A percentile compares a stretch with the other conserved stretches of the same genome.
These are phyloP conservation scores for Trifolium repens DNA, from an alignment of 306 rosid genomes.

Conservation along the genomic window DNA sequence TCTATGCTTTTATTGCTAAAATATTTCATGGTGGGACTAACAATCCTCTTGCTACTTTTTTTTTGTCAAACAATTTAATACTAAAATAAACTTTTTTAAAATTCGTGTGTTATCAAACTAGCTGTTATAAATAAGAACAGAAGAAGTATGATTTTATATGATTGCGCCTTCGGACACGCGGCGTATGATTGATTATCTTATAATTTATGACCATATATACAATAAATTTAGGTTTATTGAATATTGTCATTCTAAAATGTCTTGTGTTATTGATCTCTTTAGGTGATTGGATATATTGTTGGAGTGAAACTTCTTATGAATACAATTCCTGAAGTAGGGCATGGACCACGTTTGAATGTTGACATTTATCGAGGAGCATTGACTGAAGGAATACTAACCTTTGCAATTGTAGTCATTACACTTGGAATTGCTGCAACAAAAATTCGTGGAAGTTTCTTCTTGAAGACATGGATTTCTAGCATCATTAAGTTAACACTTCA, in stretches of 20 bases:
- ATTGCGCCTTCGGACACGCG: too few species aligned
- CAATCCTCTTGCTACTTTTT: constrained; percentile 71
- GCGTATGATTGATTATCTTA: not conserved
- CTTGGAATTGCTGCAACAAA: constrained; percentile 62
- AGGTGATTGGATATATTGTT: constrained; percentile 78
- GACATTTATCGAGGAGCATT: constrained; percentile 84
- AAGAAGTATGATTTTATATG: too few species aligned
- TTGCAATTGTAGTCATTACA: constrained; percentile 62
- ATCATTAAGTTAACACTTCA: constrained; percentile 78
- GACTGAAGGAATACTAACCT: constrained; percentile 81
- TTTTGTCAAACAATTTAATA: not conserved
- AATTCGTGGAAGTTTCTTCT: constrained; percentile 67
- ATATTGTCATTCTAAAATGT: constrained; percentile 25
- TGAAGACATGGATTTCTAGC: constrained; percentile 96
- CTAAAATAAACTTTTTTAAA: not conserved
- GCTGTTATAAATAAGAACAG: too few species aligned
- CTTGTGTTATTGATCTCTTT: constrained; percentile 39
- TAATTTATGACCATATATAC: not conserved
- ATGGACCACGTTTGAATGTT: constrained; percentile 70
- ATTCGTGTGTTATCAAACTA: not conserved
- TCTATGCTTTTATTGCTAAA: constrained; percentile 64
- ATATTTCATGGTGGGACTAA: constrained; percentile 69
- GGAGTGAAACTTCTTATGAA: constrained; percentile 68
- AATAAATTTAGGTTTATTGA: not conserved
- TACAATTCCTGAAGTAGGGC: constrained; percentile 71